Evolutionary conservation across 306 rosid species (phyloP), one percentile per base, ranked within the genome.

Genomic region (Crataegus laevigata): DNA sequence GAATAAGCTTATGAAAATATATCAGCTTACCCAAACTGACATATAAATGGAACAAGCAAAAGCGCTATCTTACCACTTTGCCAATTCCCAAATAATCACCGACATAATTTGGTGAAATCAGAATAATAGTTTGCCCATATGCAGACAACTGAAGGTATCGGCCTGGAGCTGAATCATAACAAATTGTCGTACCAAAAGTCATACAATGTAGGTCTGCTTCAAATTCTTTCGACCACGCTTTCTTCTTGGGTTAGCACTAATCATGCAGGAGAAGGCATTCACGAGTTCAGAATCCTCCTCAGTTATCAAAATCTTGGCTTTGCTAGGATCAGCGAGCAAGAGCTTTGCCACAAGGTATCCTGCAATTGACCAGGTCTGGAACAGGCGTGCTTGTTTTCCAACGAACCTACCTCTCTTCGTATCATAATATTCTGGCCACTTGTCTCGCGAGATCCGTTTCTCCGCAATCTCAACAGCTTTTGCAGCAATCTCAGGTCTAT

Each of bases 351-450:
- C 92, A 29, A 90, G 94, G 86, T 84, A 88, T 72, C 97, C 97
- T 17, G 92, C 92, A 61, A 90, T 88, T 10, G 97, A 88, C 97
- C 96, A 92, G 24, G 97, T 90, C 70, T 88, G 97, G 52, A 42
- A 88, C 25, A 92, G 79, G 67, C 14, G 91, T 17, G 97, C 72
- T 80, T 92, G 96, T 81, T 92, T 92, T 24, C 97, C 97, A 9
- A 92, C 84, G 57, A 92, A 82, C 75, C 86, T 83, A 42, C 84
- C 87, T 79, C 80, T 90, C 69, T 81, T 90, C 2, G 96, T 90
- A 81, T 92, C 96, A 29, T 88, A 92, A 64, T 90, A 92, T 80
- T 92, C 96, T 0, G 97, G 97, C 97, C 97, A 92, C 79, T 78
- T 92, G 77, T 92, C 96, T 76, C 69, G 78, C 17, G 96, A 83